These are phyloP conservation scores for Suillus paluster DNA, from an alignment of 768 basidiomycete genomes.

Conservation along the genomic window DNA sequence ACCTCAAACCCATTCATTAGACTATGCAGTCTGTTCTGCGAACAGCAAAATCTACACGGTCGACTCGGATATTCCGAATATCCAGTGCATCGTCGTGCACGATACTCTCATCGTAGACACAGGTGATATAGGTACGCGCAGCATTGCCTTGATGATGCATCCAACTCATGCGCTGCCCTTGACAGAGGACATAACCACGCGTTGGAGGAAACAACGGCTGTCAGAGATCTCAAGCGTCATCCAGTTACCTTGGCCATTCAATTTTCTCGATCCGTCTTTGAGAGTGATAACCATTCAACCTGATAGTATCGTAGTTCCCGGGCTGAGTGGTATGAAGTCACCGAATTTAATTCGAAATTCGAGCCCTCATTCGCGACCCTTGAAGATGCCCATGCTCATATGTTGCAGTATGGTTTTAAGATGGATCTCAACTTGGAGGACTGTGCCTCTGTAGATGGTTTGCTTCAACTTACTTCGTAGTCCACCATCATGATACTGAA, in stretches of 20 bases:
- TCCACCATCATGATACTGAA: background rate
- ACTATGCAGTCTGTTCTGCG: slow-evolving; percentile 65
- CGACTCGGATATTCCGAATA: slow-evolving; percentile 51
- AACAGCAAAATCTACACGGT: slow-evolving; percentile 70
- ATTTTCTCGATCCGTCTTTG: slow-evolving; percentile 23
- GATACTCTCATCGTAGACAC: slow-evolving; percentile 50
- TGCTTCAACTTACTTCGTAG: background rate
- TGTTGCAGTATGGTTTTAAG: slow-evolving; percentile 71
- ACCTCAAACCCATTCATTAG: slow-evolving; percentile 8
- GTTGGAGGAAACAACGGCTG: slow-evolving; percentile 22
- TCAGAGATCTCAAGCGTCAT: slow-evolving; percentile 6
- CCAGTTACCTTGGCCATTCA: slow-evolving; percentile 29
- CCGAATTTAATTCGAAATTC: background rate
- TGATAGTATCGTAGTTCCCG: slow-evolving; percentile 65
- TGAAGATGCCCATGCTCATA: slow-evolving; percentile 80
- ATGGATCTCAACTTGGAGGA: slow-evolving; percentile 66
- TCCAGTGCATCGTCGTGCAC: slow-evolving; percentile 64
- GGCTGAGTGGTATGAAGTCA: slow-evolving; percentile 60
- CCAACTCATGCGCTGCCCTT: slow-evolving; percentile 15
- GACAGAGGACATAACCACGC: slow-evolving; percentile 28
- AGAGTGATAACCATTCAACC: slow-evolving; percentile 30
- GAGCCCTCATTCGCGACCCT: background rate
- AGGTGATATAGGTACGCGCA: slow-evolving; percentile 51
- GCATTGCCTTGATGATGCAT: background rate
- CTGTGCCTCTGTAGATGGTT: slow-evolving; percentile 63